Base-by-base conservation (phyloP, 108 stramenopile genomes). In the Skeletonema menzelii region DNA sequence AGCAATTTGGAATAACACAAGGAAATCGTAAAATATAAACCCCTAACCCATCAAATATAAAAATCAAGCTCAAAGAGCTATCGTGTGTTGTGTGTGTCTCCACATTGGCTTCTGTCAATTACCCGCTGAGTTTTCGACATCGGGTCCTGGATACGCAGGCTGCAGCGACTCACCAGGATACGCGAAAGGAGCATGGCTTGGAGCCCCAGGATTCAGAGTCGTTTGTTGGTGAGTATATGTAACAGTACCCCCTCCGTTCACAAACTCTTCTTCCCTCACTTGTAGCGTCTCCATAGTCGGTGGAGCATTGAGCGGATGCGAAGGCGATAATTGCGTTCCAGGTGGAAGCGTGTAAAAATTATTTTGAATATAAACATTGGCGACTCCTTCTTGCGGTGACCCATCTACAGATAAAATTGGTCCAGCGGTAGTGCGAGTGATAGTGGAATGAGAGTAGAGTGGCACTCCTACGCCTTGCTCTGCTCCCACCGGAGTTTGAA, bases 261-360 rank as follows among this genome's bases (percentile, higher is more conserved):
- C 56, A 56, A 38, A 2, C 65, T 30, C 34, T 8, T 17, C 47
- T 27, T 42, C 38, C 1, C 42, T 34, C 8, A 8, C 27, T 65
- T 60, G 63, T 24, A 59, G 40, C 1, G 19, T 27, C 24, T 67
- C 66, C 49, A 57, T 22, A 17, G 56, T 60, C 5, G 71, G 59
- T 35, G 57, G 15, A 14, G 28, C 27, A 49, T 62, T 71, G 15
- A 53, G 28, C 22, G 30, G 37, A 63, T 63, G 22, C 0, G 66
- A 55, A 31, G 64, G 22, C 4, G 72, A 56, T n/a, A 64, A 1
- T 13, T 64, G 53, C 17, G 56, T 27, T 13, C 75, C 75, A 7
- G 75, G 75, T 28, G 75, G 75, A 19, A 76, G 67, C 4, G 67
- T 76, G 27, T 76, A 76, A 69, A 59, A 76, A 59, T 76, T 76